These are phyloP conservation scores for Irpex sp. DNA, from an alignment of 1,284 basidiomycete species.

Conservation along the genomic window DNA sequence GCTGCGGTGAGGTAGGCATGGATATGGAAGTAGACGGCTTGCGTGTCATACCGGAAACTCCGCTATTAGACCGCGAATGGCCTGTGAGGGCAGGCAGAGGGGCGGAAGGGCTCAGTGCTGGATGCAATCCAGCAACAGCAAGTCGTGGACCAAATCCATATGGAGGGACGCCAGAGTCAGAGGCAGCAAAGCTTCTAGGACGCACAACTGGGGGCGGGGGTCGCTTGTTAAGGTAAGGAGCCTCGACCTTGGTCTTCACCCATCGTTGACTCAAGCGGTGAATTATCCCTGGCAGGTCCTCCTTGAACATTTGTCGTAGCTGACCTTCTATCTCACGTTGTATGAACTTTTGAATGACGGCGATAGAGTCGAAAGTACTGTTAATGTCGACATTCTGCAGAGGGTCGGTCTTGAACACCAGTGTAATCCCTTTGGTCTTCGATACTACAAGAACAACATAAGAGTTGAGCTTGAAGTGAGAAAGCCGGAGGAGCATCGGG, in stretches of 20 bases:
- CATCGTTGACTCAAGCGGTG: conserved; percentile 95
- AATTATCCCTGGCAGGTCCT: conserved; percentile 96
- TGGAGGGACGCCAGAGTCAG: conserved; percentile 24
- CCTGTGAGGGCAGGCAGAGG: conserved; percentile 15
- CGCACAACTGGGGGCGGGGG: conserved; percentile 32
- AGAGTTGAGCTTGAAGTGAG: conserved; percentile 89
- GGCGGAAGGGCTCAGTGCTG: conserved; percentile 15
- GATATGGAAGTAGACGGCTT: conserved; percentile 18
- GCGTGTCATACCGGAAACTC: conserved; percentile 17
- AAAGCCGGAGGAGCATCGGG: conserved; percentile 97
- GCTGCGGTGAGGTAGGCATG: conserved; percentile 16
- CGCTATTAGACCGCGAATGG: conserved; percentile 19
- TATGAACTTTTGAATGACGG: conserved; percentile 95
- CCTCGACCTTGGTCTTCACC: conserved; percentile 84
- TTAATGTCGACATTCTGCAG: conserved; percentile 97
- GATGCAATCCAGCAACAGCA: conserved; percentile 19
- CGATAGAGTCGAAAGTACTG: conserved; percentile 97
- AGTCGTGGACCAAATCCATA: conserved; percentile 19
- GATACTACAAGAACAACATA: conserved; percentile 98
- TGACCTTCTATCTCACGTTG: conserved; percentile 97
- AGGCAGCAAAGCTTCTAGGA: conserved; percentile 30
- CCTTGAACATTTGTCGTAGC: conserved; percentile 95
- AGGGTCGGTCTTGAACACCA: conserved; percentile 99
- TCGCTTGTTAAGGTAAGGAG: conserved; percentile 64
- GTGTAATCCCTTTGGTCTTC: conserved; percentile 95